Conservation (phyloP, 2,329 filamentous ascomycete genomes). For the Ceratocystis eucalypticola region DNA sequence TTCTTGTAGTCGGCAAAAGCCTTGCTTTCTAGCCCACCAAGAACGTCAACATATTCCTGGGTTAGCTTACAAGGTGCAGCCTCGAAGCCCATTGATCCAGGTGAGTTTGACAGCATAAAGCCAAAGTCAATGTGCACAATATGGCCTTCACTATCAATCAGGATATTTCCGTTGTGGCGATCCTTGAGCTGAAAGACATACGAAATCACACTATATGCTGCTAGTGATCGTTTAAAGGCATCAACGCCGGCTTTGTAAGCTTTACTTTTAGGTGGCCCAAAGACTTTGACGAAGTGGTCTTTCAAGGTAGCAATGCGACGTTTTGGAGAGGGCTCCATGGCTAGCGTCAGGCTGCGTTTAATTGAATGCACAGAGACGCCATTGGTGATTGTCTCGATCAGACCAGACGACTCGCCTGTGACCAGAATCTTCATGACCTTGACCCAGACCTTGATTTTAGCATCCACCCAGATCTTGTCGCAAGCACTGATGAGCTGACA, state of each 20-base stretch:
- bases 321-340: slow-evolving; percentile 35
- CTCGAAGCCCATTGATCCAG: slow-evolving; percentile 72
- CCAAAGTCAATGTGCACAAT: slow-evolving; percentile 84
- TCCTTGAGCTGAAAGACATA: slow-evolving; percentile 78
- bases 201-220: slow-evolving; percentile 73
- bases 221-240: slow-evolving; percentile 68
- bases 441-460: slow-evolving; percentile 67
- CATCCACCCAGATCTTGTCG: slow-evolving; percentile 68
- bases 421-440: slow-evolving; percentile 79
- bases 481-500: slow-evolving; percentile 74
- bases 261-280: slow-evolving; percentile 56
- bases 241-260: slow-evolving; percentile 59
- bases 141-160: slow-evolving; percentile 74
- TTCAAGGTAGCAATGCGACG: slow-evolving; percentile 66
- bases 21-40: slow-evolving; percentile 56
- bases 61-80: slow-evolving; percentile 79
- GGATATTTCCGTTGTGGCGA: slow-evolving; percentile 72
- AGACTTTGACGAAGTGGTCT: slow-evolving; percentile 71
- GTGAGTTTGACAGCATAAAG: slow-evolving; percentile 80
- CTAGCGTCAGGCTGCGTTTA: slow-evolving; percentile 67
- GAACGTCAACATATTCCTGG: slow-evolving; percentile 71
- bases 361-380: slow-evolving; percentile 77
- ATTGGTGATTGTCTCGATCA: slow-evolving; percentile 80
- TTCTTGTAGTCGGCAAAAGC: slow-evolving; percentile 65
- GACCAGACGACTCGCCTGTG: slow-evolving; percentile 68